Conservation (phyloP, 768 basidiomycete species). For the Phylloporus scabripes region DNA sequence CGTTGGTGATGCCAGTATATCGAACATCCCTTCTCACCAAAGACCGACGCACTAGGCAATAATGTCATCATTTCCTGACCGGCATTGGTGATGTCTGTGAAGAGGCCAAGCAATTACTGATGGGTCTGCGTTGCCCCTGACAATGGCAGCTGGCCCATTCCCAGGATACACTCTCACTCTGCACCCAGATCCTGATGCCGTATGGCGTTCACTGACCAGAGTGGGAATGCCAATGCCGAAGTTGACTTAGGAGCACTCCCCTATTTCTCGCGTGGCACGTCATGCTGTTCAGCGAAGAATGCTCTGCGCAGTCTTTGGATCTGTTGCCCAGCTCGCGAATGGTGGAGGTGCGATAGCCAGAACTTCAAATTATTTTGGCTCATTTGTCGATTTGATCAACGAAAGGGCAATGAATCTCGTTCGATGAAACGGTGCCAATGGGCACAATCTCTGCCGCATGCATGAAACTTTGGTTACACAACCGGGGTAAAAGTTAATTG, state of each 20-base stretch:
- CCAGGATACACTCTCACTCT: constrained; percentile 84
- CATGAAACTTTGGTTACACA: neutral
- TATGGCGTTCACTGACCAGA: constrained; percentile 67
- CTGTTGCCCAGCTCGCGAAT: constrained; percentile 33
- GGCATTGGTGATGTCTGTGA: constrained; percentile 78
- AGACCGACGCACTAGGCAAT: constrained; percentile 82
- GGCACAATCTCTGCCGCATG: constrained; percentile 88
- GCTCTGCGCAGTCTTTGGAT: constrained; percentile 46
- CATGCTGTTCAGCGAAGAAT: constrained; percentile 68
- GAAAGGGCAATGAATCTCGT: constrained; percentile 76
- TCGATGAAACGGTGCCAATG: constrained; percentile 71
- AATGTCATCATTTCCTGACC: constrained; percentile 92
- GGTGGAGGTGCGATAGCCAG: constrained; percentile 51
- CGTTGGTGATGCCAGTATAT: constrained; percentile 18
- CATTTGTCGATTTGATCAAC: constrained; percentile 80
- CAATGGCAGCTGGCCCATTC: constrained; percentile 76
- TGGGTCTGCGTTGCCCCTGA: constrained; percentile 75
- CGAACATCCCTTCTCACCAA: constrained; percentile 48
- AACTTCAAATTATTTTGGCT: constrained; percentile 71
- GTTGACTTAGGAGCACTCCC: constrained; percentile 51
- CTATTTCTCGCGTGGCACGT: constrained; percentile 82
- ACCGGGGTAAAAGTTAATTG: constrained; percentile 1
- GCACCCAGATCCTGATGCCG: constrained; percentile 72
- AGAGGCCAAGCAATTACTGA: constrained; percentile 41
- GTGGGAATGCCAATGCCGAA: constrained; percentile 90